Base-by-base conservation (phyloP, 139 green algal genomes). In the Zygnema cylindricum region DNA sequence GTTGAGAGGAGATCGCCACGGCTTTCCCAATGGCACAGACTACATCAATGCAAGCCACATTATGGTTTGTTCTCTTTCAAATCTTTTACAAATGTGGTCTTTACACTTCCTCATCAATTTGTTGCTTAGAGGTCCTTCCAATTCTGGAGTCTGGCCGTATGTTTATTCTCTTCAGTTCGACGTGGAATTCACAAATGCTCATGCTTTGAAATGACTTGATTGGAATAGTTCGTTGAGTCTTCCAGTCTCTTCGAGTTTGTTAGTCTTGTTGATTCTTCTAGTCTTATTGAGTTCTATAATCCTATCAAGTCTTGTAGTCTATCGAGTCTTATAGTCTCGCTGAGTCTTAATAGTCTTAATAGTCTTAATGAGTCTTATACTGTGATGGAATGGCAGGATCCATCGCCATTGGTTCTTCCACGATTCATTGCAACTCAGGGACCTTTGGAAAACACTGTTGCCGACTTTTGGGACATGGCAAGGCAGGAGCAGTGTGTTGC, bases 381-480 rank as follows among this genome's bases (percentile, higher is more conserved):
- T n/a, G n/a, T n/a, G n/a, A n/a, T n/a, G n/a, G 57, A 32, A 25
- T 25, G 75, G 78, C 78, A 35, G 16, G 78, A 55, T 11, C 43
- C 16, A 11, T 21, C 69, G n/a, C n/a, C n/a, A n/a, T n/a, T n/a
- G n/a, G 85, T 23, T 7, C 90, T 92, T 81, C 87, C 89, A 0
- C 43, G 36, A n/a, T 93, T 91, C 77, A 93, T 93, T 54, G 88
- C 82, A 25, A 43, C 85, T 36, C 94, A 96, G 92, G 95, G 93
- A 0, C 95, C 95, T 0, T 55, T 96, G 54, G 43, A 73, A 30
- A 43, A 77, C 35, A 96, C 95, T 0, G 75, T 76, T 0, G 87
- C 69, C 0, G 78, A 93, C 33, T 96, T 96, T 73, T 96, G 95
- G 95, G 75, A 90, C 78, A 95, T 95, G 94, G 89, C 94, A 16